Conservation (phyloP, 2,329 filamentous ascomycete species). For the Calonectria naviculata region DNA sequence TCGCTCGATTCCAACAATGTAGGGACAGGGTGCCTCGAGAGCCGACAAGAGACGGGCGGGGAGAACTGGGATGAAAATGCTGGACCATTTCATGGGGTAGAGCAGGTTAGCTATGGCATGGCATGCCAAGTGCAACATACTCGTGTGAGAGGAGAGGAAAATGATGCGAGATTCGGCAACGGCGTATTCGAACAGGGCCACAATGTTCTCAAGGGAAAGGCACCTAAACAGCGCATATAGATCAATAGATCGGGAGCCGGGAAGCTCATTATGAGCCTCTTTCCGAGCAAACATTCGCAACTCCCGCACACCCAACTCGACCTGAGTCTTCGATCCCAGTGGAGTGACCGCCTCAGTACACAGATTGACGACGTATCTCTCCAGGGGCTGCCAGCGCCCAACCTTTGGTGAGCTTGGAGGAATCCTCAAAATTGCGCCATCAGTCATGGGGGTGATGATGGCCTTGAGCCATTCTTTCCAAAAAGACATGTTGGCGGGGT, state of each 20-base stretch:
- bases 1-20: constrained; percentile 95
- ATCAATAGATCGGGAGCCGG: constrained; percentile 90
- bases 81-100: constrained; percentile 93
- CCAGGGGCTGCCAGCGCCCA: constrained; percentile 94
- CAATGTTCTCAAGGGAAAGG: constrained; percentile 90
- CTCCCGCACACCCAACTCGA: constrained; percentile 91
- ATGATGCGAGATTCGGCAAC: constrained; percentile 96
- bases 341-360: constrained; percentile 96
- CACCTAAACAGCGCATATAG: constrained; percentile 93
- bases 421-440: constrained; percentile 83
- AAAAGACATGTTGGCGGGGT: constrained; percentile 85
- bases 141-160: constrained; percentile 92
- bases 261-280: constrained; percentile 92
- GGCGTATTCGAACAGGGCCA: constrained; percentile 92
- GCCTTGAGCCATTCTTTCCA: constrained; percentile 99
- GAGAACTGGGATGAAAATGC: constrained; percentile 92
- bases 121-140: constrained; percentile 94
- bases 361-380: constrained; percentile 96
- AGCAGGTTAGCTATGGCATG: constrained; percentile 87
- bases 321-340: constrained; percentile 92
- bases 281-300: constrained; percentile 92
- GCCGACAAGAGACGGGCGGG: constrained; percentile 90
- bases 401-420: constrained; percentile 90
- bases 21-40: constrained; percentile 94
- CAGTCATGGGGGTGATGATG: constrained; percentile 94